These are phyloP conservation scores for Teratosphaeria gauchensis DNA, from an alignment of 2,329 filamentous ascomycete species.

Conservation along the genomic window DNA sequence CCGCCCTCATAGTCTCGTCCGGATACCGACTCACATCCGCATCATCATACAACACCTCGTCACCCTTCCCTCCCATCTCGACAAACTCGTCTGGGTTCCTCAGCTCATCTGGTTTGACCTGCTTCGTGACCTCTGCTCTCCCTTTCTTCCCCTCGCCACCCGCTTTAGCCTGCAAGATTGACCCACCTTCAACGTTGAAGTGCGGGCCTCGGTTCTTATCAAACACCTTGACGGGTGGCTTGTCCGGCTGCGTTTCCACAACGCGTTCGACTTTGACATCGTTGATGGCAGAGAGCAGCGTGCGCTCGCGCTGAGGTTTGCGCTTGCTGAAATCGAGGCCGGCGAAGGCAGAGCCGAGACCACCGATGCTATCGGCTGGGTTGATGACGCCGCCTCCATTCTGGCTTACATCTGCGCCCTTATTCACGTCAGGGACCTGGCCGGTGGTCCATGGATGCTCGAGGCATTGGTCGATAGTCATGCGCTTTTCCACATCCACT, in stretches of 20 bases:
- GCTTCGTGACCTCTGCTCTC: conserved; percentile 35
- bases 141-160: conserved; percentile 27
- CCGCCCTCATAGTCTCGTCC: conserved; percentile 16
- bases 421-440: background rate
- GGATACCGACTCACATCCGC: conserved; percentile 19
- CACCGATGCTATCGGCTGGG: conserved; percentile 75
- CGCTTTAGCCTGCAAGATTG: conserved; percentile 5
- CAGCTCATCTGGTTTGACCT: conserved; percentile 57
- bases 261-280: conserved; percentile 55
- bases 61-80: conserved; percentile 75
- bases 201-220: conserved; percentile 54
- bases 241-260: conserved; percentile 45
- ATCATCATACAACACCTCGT: conserved; percentile 66
- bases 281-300: conserved; percentile 73
- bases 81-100: conserved; percentile 69
- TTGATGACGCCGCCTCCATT: conserved; percentile 11
- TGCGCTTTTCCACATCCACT: conserved; percentile 73
- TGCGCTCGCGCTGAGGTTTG: conserved; percentile 72
- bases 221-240: conserved; percentile 61
- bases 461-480: conserved; percentile 82
- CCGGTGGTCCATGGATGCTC: conserved; percentile 77
- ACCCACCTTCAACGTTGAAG: conserved; percentile 11
- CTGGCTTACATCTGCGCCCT: background rate
- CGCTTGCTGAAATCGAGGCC: conserved; percentile 75
- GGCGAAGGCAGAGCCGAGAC: conserved; percentile 76